Evolutionary conservation across 352 stramenopile species (phyloP), one percentile per base, ranked within the genome.

Genomic region (Phytophthora pseudosyringae): DNA sequence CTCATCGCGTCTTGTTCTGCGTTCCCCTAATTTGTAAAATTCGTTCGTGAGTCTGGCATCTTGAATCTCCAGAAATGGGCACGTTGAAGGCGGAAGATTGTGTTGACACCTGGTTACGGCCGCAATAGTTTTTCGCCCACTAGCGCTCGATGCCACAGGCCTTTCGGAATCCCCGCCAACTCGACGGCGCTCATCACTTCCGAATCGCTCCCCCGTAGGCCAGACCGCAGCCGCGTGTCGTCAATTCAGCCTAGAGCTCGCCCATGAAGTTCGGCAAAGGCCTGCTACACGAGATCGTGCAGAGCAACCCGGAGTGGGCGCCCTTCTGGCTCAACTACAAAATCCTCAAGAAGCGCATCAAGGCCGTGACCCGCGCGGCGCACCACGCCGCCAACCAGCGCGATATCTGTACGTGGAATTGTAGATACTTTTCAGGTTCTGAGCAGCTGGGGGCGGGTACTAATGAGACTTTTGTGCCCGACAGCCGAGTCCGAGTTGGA

Each of bases 271-370:
- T 94, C 59, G 86, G 86, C 65, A 94, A 94, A 75, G 72, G 74
- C 21, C 47, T 94, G 40, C 64, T 94, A 62, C 69, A 75, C 31
- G 80, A 88, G 60, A 87, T 90, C 59, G 54, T 91, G 36, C 79
- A 87, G 64, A 90, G 81, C 69, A 92, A 89, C 59, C 83, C 86
- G 10, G 82, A 92, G 59, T 94, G 83, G 83, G 83, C 81, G n/a
- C 83, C 83, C 28, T 94, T 92, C 63, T 94, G 86, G 86, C 85
- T 94, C 65, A 92, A 92, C 73, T 94, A 94, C 67, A 94, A 94
- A 73, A 83, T 68, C 32, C 81, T 94, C 47, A 94, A 94, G 69
- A 94, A 92, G 57, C 83, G 80, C 63, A 92, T 94, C 55, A 94
- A 94, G 66, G 80, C 78, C 32, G 83, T 92, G 33, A 83, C 78